Percentiles rank a stretch among this genome's conserved stretches.
Evolutionary conservation across 371 early-diverging fungal genomes (phyloP).

Genomic region (Mortierella sp.): DNA sequence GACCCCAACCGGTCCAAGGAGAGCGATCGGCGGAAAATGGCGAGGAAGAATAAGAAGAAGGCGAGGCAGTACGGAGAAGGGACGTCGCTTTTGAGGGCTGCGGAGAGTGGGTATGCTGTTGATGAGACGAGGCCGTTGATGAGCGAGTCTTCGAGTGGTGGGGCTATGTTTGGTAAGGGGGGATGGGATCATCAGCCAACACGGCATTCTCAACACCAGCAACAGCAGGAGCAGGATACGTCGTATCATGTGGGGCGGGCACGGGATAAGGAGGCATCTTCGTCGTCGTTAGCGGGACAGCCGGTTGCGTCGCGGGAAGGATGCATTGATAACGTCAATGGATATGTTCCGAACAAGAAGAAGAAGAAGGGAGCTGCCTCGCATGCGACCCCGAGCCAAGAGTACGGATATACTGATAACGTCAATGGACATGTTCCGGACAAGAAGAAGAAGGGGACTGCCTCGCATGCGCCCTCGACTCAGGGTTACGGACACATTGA

Average conservation of each 20-base stretch:
- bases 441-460: constrained; percentile 29
- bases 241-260: neutral
- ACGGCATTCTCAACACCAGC: neutral
- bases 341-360: constrained; percentile 40
- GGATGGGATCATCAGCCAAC: constrained; percentile 31
- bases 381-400: neutral
- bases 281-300: neutral
- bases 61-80: constrained; percentile 31
- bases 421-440: constrained; percentile 49
- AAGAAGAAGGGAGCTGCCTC: constrained; percentile 28
- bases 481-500: constrained; percentile 11
- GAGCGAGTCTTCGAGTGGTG: constrained; percentile 34
- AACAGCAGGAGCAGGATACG: neutral
- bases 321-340: constrained; percentile 52
- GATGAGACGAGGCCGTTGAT: constrained; percentile 38
- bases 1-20: constrained; percentile 47
- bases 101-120: neutral
- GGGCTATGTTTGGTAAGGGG: constrained; percentile 40
- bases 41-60: constrained; percentile 47
- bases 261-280: constrained; percentile 18
- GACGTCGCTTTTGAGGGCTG: constrained; percentile 13
- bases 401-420: constrained; percentile 24
- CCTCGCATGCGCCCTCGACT: neutral
- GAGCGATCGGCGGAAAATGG: constrained; percentile 44
- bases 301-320: constrained; percentile 34